Base-by-base conservation (phyloP, 202 grass and related monocot species). In the Bolboschoenoplectus hybrid region DNA sequence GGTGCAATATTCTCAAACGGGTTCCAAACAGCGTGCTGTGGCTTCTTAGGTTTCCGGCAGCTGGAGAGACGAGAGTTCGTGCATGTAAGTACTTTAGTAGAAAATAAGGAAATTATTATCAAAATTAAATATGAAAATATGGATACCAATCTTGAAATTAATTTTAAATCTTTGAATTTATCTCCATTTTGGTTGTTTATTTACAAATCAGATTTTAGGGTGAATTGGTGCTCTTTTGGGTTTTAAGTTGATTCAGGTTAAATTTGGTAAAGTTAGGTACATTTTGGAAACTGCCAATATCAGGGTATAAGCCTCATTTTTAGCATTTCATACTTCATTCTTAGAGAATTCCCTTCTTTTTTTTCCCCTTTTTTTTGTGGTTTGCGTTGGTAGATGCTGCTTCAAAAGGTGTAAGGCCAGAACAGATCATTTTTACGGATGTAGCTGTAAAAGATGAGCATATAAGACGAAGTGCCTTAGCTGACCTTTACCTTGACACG, bases 401-500 rank as follows among this genome's bases (percentile, higher is more conserved):
- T 82, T 89, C 89, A 16, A 89, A 89, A 86, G 97, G 97, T 58
- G 93, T 96, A 46, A 90, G 85, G 67, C 69, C 92, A 70, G 89
- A 99, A 58, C 93, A 92, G 87, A 99, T 99, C 69, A 89, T 99
- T 85, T 99, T 99, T 85, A 99, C 97, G 19, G 97, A 99, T 35
- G 97, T 99, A 83, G 97, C 97, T 53, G 86, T 95, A 85, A 99
- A 99, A 84, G 91, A 94, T 80, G 97, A 99, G 83, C 97, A 99
- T 85, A 99, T 99, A 62, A 82, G 89, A 65, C 94, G 97, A 53
- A 94, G 97, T 84, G 82, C 88, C 80, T 91, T 97, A 63, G 97
- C 97, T 69, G 93, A 99, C 72, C 93, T 99, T 90, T 99, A 94
- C 77, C 92, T 99, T 64, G 97, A 99, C 85, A 99, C 93, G 93